Evolutionary conservation across 257 asterid species (phyloP).

Genomic region (Fraxinus pennsylvanica): DNA sequence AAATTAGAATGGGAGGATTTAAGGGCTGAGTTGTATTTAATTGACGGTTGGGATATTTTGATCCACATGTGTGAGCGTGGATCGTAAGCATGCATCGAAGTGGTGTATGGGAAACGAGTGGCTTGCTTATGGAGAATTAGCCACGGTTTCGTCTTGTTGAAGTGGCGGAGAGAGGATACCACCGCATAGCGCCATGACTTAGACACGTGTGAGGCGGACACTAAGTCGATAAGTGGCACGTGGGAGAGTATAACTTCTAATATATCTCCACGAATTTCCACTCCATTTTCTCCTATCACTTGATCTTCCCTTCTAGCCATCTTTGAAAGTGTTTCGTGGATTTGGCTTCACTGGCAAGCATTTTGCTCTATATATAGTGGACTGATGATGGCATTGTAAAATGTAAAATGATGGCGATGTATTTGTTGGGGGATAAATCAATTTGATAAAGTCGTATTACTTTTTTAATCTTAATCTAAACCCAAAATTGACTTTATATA

Average conservation of each 20-base stretch:
- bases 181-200: constrained; percentile 59
- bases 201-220: constrained; percentile 57
- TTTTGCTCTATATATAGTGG: neutral
- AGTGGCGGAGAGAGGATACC: constrained; percentile 52
- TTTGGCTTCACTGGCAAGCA: neutral
- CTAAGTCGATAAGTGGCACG: constrained; percentile 63
- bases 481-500: neutral
- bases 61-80: constrained; percentile 71
- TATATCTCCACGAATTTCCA: constrained; percentile 45
- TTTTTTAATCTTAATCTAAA: neutral
- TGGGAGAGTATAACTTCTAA: constrained; percentile 51
- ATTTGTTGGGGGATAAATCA: neutral
- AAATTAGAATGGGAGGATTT: constrained; percentile 57
- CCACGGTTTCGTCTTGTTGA: constrained; percentile 59
- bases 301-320: neutral
- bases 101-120: constrained; percentile 42
- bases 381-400: neutral
- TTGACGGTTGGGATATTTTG: constrained; percentile 41
- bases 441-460: neutral
- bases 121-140: constrained; percentile 62
- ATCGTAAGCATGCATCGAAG: constrained; percentile 52
- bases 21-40: constrained; percentile 34
- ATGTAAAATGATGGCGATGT: neutral
- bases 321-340: neutral
- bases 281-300: constrained; percentile 10